Evolutionary conservation across 768 basidiomycete species (phyloP).

Genomic region (Hygrocybe punicea): DNA sequence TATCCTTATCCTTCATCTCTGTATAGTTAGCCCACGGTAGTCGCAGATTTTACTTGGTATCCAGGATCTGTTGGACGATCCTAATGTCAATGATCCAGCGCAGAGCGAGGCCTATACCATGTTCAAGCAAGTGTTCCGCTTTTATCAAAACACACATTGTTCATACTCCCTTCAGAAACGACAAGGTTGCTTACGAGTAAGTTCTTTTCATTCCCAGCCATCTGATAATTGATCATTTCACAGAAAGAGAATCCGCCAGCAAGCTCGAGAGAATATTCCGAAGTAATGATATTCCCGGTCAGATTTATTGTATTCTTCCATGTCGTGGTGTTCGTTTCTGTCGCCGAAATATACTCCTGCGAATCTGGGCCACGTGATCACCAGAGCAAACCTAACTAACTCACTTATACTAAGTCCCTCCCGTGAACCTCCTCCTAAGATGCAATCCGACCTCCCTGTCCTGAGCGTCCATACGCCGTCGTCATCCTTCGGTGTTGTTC

Average conservation of each 20-base stretch:
- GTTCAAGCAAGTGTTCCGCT: constrained; percentile 75
- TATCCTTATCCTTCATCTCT: not conserved
- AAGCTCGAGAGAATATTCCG: constrained; percentile 87
- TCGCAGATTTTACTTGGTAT: constrained; percentile 88
- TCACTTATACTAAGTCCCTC: no score
- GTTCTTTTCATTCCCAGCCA: constrained; percentile 24
- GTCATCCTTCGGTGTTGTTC: constrained; percentile 70
- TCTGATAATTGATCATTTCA: constrained; percentile 5
- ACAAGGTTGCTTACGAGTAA: constrained; percentile 89
- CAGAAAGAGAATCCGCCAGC: constrained; percentile 76
- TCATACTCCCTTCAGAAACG: constrained; percentile 59
- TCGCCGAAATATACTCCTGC: no score
- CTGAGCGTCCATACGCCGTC: constrained; percentile 75
- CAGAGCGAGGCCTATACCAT: constrained; percentile 98
- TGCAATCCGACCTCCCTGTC: constrained; percentile 42
- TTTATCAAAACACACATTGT: not conserved
- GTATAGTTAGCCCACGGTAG: constrained; percentile 5
- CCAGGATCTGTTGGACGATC: constrained; percentile 92
- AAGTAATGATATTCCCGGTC: constrained; percentile 48
- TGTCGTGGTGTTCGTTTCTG: constrained; percentile 1
- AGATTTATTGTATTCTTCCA: constrained; percentile 1
- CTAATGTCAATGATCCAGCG: constrained; percentile 95
- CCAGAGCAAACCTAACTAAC: no score
- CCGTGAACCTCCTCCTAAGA: no score
- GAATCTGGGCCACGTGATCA: no score